Evolutionary conservation across 129 eudicot genomes (phyloP), one percentile per base, ranked within the genome.

Genomic region (Oenanthe sinensis): DNA sequence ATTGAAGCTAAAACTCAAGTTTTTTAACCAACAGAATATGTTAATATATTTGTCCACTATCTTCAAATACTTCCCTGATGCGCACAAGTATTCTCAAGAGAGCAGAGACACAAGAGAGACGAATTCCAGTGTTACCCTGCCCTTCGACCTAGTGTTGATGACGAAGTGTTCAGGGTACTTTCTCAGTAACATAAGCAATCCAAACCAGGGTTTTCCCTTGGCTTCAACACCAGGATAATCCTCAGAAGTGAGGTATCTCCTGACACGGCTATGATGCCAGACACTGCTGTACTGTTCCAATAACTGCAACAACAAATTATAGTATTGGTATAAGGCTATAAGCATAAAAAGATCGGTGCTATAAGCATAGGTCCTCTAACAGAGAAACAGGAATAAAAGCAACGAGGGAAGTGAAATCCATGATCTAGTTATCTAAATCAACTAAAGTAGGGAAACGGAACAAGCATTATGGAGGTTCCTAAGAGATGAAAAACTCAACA

Each of bases 141-240:
- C 98, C 82, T 88, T 95, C 16, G 97, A 91, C 83, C 96, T 85
- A 3, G 97, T 95, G 80, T 95, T 91, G 85, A 95, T 90, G 49
- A 95, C 98, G 74, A 95, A 95, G 76, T 95, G 97, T 77, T 95
- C 98, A 0, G 98, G 98, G 54, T 95, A 90, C 70, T 90, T 95
- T 90, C 96, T 92, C 75, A 95, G 85, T 86, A 95, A 73, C 96
- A 91, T 83, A n/a, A 94, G 92, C 88, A 94, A 80, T 77, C 98
- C 97, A 43, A 84, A 86, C 98, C 98, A 95, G 20, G 97, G 98
- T 79, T 95, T 95, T 65, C 88, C 96, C 16, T 88, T 79, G 44
- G 97, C 88, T 84, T 95, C 98, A 7, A 91, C 87, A 68, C 75
- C 82, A 2, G 88, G 81, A 79, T 88, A 79, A 69, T 95, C 97